Conservation (phyloP, 106 monocot species). For the Phalaenopsis equestris region DNA sequence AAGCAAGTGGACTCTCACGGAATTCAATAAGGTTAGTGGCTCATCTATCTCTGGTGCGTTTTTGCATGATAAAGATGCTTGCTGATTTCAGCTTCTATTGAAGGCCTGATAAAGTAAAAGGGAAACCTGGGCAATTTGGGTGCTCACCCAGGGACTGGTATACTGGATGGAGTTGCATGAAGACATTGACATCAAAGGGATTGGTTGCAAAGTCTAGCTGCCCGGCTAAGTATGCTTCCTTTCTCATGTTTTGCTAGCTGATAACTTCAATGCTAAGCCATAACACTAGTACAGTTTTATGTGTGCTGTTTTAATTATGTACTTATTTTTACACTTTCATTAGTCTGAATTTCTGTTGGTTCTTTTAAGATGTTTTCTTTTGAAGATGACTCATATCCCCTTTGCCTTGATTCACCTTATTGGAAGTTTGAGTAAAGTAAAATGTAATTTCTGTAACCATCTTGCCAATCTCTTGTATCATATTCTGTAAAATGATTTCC, state of each 20-base stretch:
- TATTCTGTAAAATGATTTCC: neutral
- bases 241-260: neutral
- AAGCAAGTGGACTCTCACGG: constrained; percentile 86
- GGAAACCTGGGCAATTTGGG: constrained; percentile 63
- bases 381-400: neutral
- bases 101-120: constrained; percentile 66
- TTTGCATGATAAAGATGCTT: neutral
- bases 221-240: constrained; percentile 70
- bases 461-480: neutral
- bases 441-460: neutral
- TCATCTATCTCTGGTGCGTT: neutral
- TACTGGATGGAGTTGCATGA: constrained; percentile 95
- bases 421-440: neutral
- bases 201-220: constrained; percentile 79
- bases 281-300: neutral
- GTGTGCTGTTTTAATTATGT: neutral
- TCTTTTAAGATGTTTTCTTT: too few species aligned
- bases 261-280: neutral
- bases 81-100: neutral
- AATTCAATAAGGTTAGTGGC: constrained; percentile 52
- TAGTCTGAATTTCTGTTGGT: neutral
- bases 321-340: neutral
- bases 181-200: constrained; percentile 69
- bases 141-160: constrained; percentile 80
- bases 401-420: neutral